A percentile compares a stretch with the other conserved stretches of the same genome.
Evolutionary conservation across 192 early-diverging fungal genomes (phyloP).

Genomic region (Coemansia sp.): DNA sequence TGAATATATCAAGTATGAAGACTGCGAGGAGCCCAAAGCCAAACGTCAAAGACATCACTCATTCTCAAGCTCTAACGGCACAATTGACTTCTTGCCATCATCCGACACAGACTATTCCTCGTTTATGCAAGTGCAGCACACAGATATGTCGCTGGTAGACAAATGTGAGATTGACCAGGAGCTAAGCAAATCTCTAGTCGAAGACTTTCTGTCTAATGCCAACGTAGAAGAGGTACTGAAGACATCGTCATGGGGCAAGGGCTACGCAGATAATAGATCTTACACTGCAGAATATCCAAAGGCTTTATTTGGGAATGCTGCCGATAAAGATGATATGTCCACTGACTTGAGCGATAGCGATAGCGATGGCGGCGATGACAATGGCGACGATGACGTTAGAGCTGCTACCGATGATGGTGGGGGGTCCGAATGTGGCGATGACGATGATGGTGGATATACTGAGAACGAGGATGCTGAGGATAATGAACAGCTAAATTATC

Average conservation of each 20-base stretch:
- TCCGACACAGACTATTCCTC: not conserved
- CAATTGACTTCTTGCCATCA: not conserved
- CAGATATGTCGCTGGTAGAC: not conserved
- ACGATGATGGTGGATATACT: not conserved
- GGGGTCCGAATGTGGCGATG: slow-evolving; percentile 12
- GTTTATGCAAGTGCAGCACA: not conserved
- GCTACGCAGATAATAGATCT: not conserved
- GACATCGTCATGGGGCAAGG: slow-evolving; percentile 12
- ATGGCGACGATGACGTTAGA: slow-evolving; percentile 20
- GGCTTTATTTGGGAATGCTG: not conserved
- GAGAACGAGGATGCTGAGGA: slow-evolving; percentile 1
- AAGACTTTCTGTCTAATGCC: slow-evolving; percentile 31
- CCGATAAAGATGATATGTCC: not conserved
- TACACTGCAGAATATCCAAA: not conserved
- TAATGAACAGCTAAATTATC: not conserved
- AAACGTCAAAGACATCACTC: slow-evolving; percentile 38
- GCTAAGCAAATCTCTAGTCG: slow-evolving; percentile 21
- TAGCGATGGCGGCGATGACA: slow-evolving; percentile 17
- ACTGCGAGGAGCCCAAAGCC: slow-evolving; percentile 14
- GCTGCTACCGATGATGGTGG: slow-evolving; percentile 15
- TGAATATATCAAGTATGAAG: not conserved
- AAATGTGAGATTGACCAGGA: not conserved
- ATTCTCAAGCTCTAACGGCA: not conserved
- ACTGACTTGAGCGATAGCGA: slow-evolving; percentile 2
- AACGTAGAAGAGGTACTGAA: slow-evolving; percentile 27